A percentile compares a stretch with the other conserved stretches of the same genome.
Evolutionary conservation across 495 filamentous ascomycete species (phyloP).

Genomic region (Glarea lozoyensis): DNA sequence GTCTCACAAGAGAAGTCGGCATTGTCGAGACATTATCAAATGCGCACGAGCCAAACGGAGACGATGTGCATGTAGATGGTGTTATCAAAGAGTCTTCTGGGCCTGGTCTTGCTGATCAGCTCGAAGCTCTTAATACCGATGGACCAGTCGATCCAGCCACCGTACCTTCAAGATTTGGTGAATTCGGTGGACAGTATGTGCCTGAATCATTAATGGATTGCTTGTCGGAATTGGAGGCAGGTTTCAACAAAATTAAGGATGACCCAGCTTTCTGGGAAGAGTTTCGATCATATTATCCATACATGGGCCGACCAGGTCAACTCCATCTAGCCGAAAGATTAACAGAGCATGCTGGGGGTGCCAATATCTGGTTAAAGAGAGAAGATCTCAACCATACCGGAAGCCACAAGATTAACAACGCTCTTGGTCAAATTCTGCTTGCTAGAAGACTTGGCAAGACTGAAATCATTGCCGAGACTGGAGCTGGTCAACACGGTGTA

Average conservation of each 20-base stretch:
- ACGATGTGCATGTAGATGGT: slow-evolving; percentile 44
- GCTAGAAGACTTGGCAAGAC: slow-evolving; percentile 79
- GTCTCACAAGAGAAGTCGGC: slow-evolving; percentile 47
- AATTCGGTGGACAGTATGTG: slow-evolving; percentile 98
- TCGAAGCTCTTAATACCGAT: slow-evolving; percentile 58
- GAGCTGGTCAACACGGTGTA: slow-evolving; percentile 94
- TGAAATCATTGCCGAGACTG: slow-evolving; percentile 91
- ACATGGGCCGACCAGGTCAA: slow-evolving; percentile 91
- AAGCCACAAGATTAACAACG: slow-evolving; percentile 94
- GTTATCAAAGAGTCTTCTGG: slow-evolving; percentile 50
- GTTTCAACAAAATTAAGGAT: slow-evolving; percentile 78
- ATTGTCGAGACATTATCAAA: slow-evolving; percentile 53
- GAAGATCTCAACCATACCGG: slow-evolving; percentile 86
- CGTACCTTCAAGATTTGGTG: slow-evolving; percentile 80
- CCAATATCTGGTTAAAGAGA: slow-evolving; percentile 91
- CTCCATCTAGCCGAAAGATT: slow-evolving; percentile 82
- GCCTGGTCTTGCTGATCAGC: slow-evolving; percentile 59
- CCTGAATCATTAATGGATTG: slow-evolving; percentile 98
- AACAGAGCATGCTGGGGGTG: slow-evolving; percentile 80
- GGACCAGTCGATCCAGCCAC: slow-evolving; percentile 31
- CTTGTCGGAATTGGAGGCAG: slow-evolving; percentile 77
- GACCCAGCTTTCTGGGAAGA: slow-evolving; percentile 96
- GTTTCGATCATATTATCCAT: slow-evolving; percentile 92
- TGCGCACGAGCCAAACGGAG: slow-evolving; percentile 40
- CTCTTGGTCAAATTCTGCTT: slow-evolving; percentile 79